Evolutionary conservation across 371 early-diverging fungal species (phyloP), one percentile per base, ranked within the genome.

Genomic region (Mortierella sp.): DNA sequence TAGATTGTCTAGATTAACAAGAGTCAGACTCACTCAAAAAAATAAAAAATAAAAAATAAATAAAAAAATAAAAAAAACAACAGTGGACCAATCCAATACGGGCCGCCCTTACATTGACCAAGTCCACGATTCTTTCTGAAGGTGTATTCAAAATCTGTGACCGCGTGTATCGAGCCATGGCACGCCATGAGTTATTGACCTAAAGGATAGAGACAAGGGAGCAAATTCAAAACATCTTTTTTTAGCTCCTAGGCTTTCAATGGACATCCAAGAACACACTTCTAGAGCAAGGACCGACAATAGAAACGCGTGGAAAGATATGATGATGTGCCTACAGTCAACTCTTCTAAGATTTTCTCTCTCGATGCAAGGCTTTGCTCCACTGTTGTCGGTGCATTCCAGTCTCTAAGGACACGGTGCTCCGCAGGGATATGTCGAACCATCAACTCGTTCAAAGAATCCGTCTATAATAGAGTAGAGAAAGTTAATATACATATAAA

Each of bases 101-200:
- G 14, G n/a, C 4, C 14, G 50, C 21, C 0, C 51, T 19, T 79
- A 79, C 80, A 29, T 80, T 80, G n/a, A 80, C 55, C 12, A 80
- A 63, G 18, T 80, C 74, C 26, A 70, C 50, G 43, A 73, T 67
- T 18, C 56, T 60, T 9, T 80, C 80, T 5, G 86, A 76, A 26
- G 81, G 81, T 9, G 87, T 83, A 28, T 83, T 75, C 2, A 86
- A 76, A 25, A 89, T 82, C 52, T 85, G 85, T 37, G 86, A 81
- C 26, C 87, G 81, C 50, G 88, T 85, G 72, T 86, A 86, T 55
- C 88, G 84, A 4, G 90, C 84, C 67, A 88, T 83, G 0, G 87
- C 81, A 37, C 88, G 68, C 90, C 90, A 89, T 57, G 85, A 83
- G 46, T 88, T 88, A 52, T 85, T 87, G 80, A 86, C 81, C 87